phyloP scores from a whole-genome alignment of 345 rosid species.

The Rubroshorea leprosula region DNA sequence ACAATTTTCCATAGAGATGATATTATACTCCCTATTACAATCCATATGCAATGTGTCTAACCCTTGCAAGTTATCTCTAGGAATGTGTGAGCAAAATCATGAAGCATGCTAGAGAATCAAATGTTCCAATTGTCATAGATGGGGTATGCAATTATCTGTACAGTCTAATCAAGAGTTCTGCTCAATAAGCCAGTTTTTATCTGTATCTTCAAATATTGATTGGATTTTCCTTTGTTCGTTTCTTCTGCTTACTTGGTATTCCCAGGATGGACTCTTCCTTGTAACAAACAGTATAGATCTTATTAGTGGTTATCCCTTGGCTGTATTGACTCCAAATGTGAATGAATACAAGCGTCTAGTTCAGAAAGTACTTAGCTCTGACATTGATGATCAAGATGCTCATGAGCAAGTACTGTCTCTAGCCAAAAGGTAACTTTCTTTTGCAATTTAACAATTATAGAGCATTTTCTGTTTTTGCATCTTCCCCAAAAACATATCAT shows the following conservation, averaged over 20 bases:
- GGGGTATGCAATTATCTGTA: conserved; percentile 48
- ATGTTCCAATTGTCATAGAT: conserved; percentile 77
- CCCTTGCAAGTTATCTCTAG: conserved; percentile 28
- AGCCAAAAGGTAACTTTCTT: conserved; percentile 50
- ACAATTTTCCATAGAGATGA: background rate
- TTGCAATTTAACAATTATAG: background rate
- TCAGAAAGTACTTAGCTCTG: conserved; percentile 61
- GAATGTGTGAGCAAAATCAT: conserved; percentile 75
- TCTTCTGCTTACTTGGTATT: conserved; percentile 12
- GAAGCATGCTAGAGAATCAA: conserved; percentile 57
- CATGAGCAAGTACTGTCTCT: conserved; percentile 53
- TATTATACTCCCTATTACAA: background rate
- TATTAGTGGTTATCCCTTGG: conserved; percentile 65
- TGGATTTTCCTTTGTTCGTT: background rate
- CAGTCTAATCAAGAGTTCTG: conserved; percentile 9
- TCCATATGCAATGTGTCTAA: background rate
- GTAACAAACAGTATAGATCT: conserved; percentile 63
- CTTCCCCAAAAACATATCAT: too few species aligned
- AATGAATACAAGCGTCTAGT: conserved; percentile 89
- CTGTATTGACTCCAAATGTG: conserved; percentile 86
- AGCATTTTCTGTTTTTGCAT: too few species aligned
- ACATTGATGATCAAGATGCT: conserved; percentile 57
- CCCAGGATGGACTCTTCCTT: conserved; percentile 89
- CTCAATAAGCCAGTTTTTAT: conserved; percentile 3
- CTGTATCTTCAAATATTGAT: background rate